phyloP scores from a whole-genome alignment of 768 basidiomycete genomes.

The Rubroboletus satanas region DNA sequence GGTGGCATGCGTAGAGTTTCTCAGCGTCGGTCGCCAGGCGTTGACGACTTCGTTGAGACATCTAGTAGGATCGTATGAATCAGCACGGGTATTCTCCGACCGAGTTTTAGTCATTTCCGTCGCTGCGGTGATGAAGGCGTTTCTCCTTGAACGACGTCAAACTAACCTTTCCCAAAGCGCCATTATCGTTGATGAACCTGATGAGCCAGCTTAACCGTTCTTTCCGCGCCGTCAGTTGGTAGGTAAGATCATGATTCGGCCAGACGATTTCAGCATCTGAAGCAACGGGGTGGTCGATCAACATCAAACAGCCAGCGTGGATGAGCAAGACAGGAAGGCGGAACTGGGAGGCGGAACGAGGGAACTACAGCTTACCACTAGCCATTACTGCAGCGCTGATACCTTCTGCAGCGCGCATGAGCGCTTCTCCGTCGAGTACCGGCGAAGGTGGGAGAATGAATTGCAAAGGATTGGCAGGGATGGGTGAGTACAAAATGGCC shows the following conservation, averaged over 20 bases:
- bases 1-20: conserved; percentile 75
- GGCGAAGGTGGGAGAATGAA: conserved; percentile 69
- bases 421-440: conserved; percentile 69
- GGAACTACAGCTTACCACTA: conserved; percentile 50
- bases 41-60: conserved; percentile 77
- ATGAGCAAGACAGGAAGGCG: background rate
- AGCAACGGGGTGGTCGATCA: background rate
- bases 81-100: background rate
- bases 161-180: conserved; percentile 66
- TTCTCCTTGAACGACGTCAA: background rate
- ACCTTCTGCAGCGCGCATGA: conserved; percentile 78
- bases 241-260: conserved; percentile 73
- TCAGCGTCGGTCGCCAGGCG: conserved; percentile 79
- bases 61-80: conserved; percentile 40
- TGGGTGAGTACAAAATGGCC: conserved; percentile 73
- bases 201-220: conserved; percentile 82
- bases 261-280: conserved; percentile 65
- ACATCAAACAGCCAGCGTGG: background rate
- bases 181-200: conserved; percentile 84
- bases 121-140: background rate
- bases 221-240: conserved; percentile 71
- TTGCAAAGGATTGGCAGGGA: conserved; percentile 72
- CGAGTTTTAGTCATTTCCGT: background rate
- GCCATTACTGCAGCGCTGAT: conserved; percentile 66
- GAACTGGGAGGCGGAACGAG: background rate